Evolutionary conservation across 208 protist genomes (phyloP).

Genomic region (Kentomonas sorsogonicus): DNA sequence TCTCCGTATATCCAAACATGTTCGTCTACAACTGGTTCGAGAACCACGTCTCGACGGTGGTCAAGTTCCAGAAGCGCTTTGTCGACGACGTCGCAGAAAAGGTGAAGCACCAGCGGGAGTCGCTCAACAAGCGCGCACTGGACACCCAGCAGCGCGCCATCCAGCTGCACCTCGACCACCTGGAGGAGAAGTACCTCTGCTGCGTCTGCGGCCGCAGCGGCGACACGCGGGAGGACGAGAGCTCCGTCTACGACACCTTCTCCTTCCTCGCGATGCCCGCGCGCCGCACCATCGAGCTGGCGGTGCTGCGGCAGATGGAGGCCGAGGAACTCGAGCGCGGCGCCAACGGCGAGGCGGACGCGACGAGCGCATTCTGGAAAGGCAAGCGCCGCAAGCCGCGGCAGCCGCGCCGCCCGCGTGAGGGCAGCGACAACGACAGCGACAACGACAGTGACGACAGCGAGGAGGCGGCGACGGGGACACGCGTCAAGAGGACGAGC

Average conservation of each 20-base stretch:
- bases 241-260: slow-evolving; percentile 52
- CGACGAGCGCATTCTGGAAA: slow-evolving; percentile 18
- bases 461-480: too few relatives aligned
- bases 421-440: not conserved
- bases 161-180: slow-evolving; percentile 63
- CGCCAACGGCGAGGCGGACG: too few relatives aligned
- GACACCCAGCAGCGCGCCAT: slow-evolving; percentile 57
- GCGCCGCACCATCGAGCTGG: slow-evolving; percentile 24
- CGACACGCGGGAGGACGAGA: slow-evolving; percentile 53
- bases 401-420: slow-evolving; percentile 7
- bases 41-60: slow-evolving; percentile 50
- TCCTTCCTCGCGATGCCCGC: slow-evolving; percentile 50
- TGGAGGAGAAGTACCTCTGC: slow-evolving; percentile 80
- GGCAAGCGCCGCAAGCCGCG: slow-evolving; percentile 18
- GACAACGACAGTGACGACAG: slow-evolving; percentile 6
- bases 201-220: slow-evolving; percentile 73
- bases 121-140: slow-evolving; percentile 34
- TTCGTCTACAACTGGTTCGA: too few relatives aligned
- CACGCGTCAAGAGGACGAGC: too few relatives aligned
- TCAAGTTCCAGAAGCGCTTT: slow-evolving; percentile 77
- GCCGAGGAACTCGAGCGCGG: slow-evolving; percentile 13
- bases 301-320: slow-evolving; percentile 15
- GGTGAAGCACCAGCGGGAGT: slow-evolving; percentile 51
- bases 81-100: slow-evolving; percentile 64
- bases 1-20: too few relatives aligned